phyloP scores from a whole-genome alignment of 2,329 filamentous ascomycete species.

The Diaporthe ampelina region DNA sequence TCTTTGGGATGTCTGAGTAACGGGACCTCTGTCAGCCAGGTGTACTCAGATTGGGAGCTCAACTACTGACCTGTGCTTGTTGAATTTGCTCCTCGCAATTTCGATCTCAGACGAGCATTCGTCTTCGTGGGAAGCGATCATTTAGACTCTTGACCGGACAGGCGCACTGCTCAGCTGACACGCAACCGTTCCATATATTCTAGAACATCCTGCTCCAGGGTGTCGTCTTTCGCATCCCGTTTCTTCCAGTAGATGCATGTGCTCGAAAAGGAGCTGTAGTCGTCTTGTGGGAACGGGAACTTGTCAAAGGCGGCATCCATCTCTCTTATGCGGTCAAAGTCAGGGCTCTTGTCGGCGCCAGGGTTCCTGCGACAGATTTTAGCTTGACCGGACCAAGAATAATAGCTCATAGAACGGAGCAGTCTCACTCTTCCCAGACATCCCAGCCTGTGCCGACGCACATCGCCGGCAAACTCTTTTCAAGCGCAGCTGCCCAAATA shows the following conservation, averaged over 20 bases:
- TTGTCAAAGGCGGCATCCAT: conserved; percentile 51
- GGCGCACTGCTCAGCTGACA: background rate
- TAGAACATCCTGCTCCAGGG: background rate
- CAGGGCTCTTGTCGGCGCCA: conserved; percentile 39
- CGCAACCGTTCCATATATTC: background rate
- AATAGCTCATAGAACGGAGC: background rate
- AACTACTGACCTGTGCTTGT: background rate
- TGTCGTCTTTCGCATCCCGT: background rate
- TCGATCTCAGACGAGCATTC: background rate
- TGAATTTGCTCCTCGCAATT: background rate
- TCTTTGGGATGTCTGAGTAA: background rate
- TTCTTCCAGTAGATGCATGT: conserved; percentile 57
- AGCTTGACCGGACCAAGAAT: background rate
- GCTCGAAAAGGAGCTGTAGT: conserved; percentile 55
- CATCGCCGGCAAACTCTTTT: conserved; percentile 61
- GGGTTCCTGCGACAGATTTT: background rate
- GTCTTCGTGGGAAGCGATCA: background rate
- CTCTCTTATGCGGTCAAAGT: conserved; percentile 51
- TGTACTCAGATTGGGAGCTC: background rate
- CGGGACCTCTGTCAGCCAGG: background rate
- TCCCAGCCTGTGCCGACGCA: conserved; percentile 70
- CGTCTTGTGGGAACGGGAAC: conserved; percentile 56
- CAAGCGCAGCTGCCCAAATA: conserved; percentile 67
- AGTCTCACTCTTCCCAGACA: conserved; percentile 64
- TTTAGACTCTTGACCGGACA: background rate